These are phyloP conservation scores for Amaranthus cruentus DNA, from an alignment of 148 eudicot genomes.

Conservation along the genomic window DNA sequence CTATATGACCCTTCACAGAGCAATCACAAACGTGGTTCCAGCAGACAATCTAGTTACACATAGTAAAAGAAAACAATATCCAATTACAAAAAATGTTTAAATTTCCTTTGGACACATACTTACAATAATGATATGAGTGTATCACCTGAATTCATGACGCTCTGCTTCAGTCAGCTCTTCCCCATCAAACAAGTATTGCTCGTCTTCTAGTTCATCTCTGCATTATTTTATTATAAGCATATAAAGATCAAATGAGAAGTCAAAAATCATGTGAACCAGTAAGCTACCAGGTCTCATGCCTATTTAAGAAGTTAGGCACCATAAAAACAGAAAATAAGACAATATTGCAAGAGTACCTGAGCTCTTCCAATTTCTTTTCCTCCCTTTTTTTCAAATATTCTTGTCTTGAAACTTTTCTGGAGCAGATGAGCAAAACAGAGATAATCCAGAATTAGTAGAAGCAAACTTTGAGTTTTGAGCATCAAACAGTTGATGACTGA, in stretches of 20 bases:
- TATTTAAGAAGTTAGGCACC: neutral
- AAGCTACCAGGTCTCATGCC: neutral
- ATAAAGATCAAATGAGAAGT: conserved; percentile 5
- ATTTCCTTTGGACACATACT: neutral
- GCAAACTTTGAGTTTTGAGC: neutral
- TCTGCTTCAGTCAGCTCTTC: conserved; percentile 61
- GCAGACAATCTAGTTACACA: neutral
- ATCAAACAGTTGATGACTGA: neutral
- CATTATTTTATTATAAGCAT: conserved; percentile 7
- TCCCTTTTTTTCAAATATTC: conserved; percentile 83
- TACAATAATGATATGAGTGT: neutral
- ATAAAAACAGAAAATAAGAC: neutral
- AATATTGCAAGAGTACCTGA: conserved; percentile 36
- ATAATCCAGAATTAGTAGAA: conserved; percentile 7
- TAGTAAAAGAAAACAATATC: neutral
- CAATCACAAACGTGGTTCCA: neutral
- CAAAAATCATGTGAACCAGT: neutral
- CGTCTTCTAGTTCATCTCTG: conserved; percentile 69
- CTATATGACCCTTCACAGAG: too few species aligned
- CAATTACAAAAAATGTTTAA: neutral
- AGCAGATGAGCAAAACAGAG: conserved; percentile 11
- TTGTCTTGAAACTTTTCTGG: conserved; percentile 64
- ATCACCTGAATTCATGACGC: conserved; percentile 43
- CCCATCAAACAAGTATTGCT: conserved; percentile 58
- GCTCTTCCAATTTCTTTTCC: conserved; percentile 57